phyloP scores from a whole-genome alignment of 225 moss, liverwort and hornwort species.

The Climacium dendroides region DNA sequence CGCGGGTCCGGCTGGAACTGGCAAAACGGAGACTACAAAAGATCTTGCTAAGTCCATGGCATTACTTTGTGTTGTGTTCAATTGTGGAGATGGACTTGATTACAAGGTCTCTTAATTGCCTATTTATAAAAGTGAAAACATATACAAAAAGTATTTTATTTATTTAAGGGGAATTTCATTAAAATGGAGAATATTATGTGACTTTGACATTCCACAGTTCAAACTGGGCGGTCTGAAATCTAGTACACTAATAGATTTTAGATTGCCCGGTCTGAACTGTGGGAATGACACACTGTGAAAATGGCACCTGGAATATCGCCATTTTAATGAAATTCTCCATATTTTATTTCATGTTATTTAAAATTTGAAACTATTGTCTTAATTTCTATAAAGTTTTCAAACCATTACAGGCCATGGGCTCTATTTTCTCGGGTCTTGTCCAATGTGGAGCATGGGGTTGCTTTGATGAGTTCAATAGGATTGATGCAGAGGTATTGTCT shows the following conservation, averaged over 20 bases:
- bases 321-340: too few relatives aligned
- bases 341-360: background rate
- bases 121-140: background rate
- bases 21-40: slow-evolving; percentile 69
- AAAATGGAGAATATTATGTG: too few relatives aligned
- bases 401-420: slow-evolving; percentile 60
- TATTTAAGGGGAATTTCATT: too few relatives aligned
- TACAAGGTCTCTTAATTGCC: slow-evolving; percentile 32
- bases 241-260: too few relatives aligned
- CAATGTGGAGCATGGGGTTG: slow-evolving; percentile 96
- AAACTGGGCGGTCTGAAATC: too few relatives aligned
- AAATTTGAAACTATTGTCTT: rapidly evolving
- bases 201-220: too few relatives aligned
- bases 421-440: slow-evolving; percentile 72
- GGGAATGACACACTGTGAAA: too few relatives aligned
- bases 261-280: too few relatives aligned
- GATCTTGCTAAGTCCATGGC: slow-evolving; percentile 86
- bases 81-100: slow-evolving; percentile 78
- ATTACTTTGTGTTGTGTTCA: slow-evolving; percentile 75
- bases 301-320: too few relatives aligned
- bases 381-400: background rate
- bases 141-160: rapidly evolving
- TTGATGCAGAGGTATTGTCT: slow-evolving; percentile 79
- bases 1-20: slow-evolving; percentile 66
- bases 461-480: slow-evolving; percentile 84